These are phyloP conservation scores for Eutrema yunnanense DNA, from an alignment of 345 rosid species.

Conservation along the genomic window DNA sequence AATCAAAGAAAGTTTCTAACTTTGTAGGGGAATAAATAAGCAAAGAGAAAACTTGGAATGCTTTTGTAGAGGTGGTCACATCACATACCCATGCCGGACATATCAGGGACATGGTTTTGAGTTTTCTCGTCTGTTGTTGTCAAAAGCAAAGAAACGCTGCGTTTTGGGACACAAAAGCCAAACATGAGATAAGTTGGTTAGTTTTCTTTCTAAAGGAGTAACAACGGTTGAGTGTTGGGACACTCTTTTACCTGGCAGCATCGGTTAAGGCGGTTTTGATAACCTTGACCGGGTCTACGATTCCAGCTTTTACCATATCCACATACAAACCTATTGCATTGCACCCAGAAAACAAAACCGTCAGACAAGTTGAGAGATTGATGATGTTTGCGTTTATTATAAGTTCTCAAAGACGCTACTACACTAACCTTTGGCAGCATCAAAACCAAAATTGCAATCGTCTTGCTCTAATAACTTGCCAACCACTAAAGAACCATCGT, in stretches of 20 bases:
- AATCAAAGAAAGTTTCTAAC: not conserved
- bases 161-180: slow-evolving; percentile 7
- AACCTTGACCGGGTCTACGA: slow-evolving; percentile 86
- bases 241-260: slow-evolving; percentile 67
- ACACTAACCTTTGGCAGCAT: slow-evolving; percentile 77
- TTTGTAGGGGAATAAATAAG: not conserved
- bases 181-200: not conserved
- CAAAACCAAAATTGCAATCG: slow-evolving; percentile 61
- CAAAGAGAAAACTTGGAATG: not conserved
- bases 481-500: slow-evolving; percentile 57
- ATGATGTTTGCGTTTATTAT: not conserved
- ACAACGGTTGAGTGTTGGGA: not conserved
- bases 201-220: not conserved
- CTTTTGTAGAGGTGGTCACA: not conserved
- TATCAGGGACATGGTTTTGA: slow-evolving; percentile 61
- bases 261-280: slow-evolving; percentile 78
- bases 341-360: not conserved
- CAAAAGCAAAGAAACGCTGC: slow-evolving; percentile 77
- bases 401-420: not conserved
- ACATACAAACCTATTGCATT: slow-evolving; percentile 56
- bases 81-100: slow-evolving; percentile 53
- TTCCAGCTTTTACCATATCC: slow-evolving; percentile 84
- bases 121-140: slow-evolving; percentile 63
- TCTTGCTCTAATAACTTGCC: slow-evolving; percentile 80
- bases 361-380: not conserved